These are phyloP conservation scores for Platismatia glauca DNA, from an alignment of 495 filamentous ascomycete species.

Conservation along the genomic window DNA sequence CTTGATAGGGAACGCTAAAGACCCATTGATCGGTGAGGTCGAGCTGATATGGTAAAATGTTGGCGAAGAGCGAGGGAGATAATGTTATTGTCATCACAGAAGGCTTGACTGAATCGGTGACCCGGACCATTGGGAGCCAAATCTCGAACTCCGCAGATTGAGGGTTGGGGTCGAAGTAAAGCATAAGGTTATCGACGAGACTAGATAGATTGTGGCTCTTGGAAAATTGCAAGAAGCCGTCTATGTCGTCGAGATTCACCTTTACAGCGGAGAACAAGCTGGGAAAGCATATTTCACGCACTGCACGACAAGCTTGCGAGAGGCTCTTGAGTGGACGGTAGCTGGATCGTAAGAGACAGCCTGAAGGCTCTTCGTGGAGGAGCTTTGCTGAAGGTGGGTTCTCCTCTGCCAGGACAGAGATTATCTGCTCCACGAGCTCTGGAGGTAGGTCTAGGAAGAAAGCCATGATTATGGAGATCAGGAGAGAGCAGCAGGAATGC, in stretches of 20 bases:
- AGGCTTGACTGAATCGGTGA: not conserved
- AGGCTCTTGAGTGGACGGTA: slow-evolving; percentile 6
- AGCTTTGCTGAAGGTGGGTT: not conserved
- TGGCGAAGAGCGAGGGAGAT: not conserved
- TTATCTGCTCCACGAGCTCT: slow-evolving; percentile 15
- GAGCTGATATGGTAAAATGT: slow-evolving; percentile 6
- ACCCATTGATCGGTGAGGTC: slow-evolving; percentile 8
- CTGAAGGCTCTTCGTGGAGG: slow-evolving; percentile 9
- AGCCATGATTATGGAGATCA: not conserved
- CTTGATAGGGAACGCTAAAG: slow-evolving; percentile 12
- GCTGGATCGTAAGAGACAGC: not conserved
- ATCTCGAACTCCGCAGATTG: not conserved
- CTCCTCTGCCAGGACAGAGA: slow-evolving; percentile 4
- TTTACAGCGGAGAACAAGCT: slow-evolving; percentile 4
- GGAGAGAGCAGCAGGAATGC: not conserved
- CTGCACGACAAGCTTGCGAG: not conserved
- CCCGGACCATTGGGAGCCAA: not conserved
- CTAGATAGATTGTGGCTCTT: not conserved
- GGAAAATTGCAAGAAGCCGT: not conserved
- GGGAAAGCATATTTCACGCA: not conserved
- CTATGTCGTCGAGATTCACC: not conserved
- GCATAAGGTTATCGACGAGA: not conserved
- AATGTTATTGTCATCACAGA: not conserved
- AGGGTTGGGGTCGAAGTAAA: not conserved
- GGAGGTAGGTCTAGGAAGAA: slow-evolving; percentile 11